phyloP scores from a whole-genome alignment of 179 eudicot species.

The Drosera spatulata region DNA sequence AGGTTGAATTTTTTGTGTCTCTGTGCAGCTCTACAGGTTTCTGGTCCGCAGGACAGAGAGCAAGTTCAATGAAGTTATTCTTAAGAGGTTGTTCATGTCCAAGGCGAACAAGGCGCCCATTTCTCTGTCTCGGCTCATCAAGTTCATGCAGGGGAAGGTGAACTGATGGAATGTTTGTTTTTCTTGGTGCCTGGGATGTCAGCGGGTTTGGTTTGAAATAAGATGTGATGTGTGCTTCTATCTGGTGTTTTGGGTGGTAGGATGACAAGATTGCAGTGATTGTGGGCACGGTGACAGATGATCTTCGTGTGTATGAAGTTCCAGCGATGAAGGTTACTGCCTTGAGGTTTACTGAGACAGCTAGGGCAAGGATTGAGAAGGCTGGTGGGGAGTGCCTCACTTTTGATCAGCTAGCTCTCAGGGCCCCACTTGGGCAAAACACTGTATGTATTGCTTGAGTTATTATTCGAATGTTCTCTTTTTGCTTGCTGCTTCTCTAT shows the following conservation, averaged over 20 bases:
- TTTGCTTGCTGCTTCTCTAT: not conserved
- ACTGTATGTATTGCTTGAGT: conserved; percentile 21
- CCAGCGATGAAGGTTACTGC: conserved; percentile 20
- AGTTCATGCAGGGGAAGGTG: not conserved
- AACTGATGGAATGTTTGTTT: conserved; percentile 61
- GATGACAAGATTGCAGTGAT: conserved; percentile 44
- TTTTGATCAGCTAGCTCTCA: conserved; percentile 59
- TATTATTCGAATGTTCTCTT: not conserved
- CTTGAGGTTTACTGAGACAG: conserved; percentile 38
- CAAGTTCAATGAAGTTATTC: conserved; percentile 69
- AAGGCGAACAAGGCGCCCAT: too few species aligned
- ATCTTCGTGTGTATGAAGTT: conserved; percentile 44
- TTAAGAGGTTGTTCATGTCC: conserved; percentile 31
- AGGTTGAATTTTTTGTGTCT: not conserved
- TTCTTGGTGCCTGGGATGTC: not conserved
- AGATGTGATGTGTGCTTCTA: not conserved
- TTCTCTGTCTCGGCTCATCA: too few species aligned
- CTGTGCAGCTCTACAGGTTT: conserved; percentile 61
- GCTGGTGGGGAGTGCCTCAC: conserved; percentile 58
- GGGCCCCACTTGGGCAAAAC: conserved; percentile 72
- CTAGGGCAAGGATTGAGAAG: conserved; percentile 60
- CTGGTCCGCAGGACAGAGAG: conserved; percentile 76
- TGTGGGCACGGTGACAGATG: conserved; percentile 50
- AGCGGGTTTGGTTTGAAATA: too few species aligned
- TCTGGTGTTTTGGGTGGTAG: conserved; percentile 9